A percentile compares a stretch with the other conserved stretches of the same genome.
Conservation (phyloP, 768 basidiomycete species). For the Sporobolomyces phaffii region DNA sequence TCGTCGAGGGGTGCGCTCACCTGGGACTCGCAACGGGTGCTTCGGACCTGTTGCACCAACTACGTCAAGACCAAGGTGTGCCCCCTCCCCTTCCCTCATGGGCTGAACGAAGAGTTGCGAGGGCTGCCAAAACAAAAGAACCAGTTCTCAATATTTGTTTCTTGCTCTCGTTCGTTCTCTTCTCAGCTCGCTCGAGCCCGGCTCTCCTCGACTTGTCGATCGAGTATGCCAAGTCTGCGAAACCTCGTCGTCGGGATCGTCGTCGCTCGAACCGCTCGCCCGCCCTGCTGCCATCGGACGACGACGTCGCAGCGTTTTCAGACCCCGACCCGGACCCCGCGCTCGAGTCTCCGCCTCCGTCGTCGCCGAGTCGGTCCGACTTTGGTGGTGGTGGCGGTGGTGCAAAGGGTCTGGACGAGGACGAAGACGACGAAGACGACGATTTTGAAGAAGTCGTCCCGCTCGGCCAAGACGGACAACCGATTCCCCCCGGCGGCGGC, state of each 20-base stretch:
- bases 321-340: neutral
- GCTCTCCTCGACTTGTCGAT: neutral
- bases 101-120: too few species aligned
- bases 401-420: neutral
- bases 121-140: too few species aligned
- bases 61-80: too few species aligned
- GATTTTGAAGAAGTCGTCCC: slow-evolving; percentile 28
- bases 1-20: neutral
- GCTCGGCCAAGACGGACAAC: slow-evolving; percentile 6
- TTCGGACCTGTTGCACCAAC: slow-evolving; percentile 2
- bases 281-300: slow-evolving; percentile 13
- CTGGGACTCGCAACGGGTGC: slow-evolving; percentile 8
- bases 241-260: neutral
- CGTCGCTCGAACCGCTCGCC: neutral
- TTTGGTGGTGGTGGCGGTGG: neutral
- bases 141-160: too few species aligned
- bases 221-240: neutral
- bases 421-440: slow-evolving; percentile 20
- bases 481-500: neutral
- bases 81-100: too few species aligned
- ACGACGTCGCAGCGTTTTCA: neutral
- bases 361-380: neutral
- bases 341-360: slow-evolving; percentile 14
- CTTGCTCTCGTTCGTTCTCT: too few species aligned
- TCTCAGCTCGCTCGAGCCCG: too few species aligned